Evolutionary conservation across 805 yeast genomes (phyloP), one percentile per base, ranked within the genome.

Genomic region (Barnettozyma pratensis): DNA sequence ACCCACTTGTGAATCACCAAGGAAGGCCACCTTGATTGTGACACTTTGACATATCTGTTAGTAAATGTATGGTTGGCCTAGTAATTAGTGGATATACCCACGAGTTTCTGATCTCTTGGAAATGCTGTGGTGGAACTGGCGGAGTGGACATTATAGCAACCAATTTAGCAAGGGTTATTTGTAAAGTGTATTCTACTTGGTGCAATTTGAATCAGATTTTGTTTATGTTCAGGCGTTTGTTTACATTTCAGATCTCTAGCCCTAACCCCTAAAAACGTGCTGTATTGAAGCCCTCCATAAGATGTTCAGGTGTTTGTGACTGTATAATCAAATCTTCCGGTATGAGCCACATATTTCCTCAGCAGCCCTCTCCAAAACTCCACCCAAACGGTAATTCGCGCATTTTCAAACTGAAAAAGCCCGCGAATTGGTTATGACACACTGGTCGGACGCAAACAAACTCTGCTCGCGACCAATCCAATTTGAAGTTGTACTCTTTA

Each of bases 1-100:
- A 5, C 99, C 99, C 6, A 91, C 90, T 61, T 89, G 95, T 2
- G 96, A 95, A 66, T 92, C 98, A 6, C 99, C 99, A 44, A 92
- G 80, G 42, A 92, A 78, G 3, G 97, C 98, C 19, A 92, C 90
- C 60, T 92, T 94, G 42, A 92, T 69, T 1, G 87, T 80, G 30
- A 83, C 86, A 7, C 65, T 61, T 42, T 9, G 8, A 28, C 19
- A 25, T 39, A 27, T 31, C 27, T 52, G 46, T 49, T 40, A 43
- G 45, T 41, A 32, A 40, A 31, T 7, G 34, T 8, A 8, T 31
- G 34, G 34, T 31, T 31, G 11, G 37, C 34, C 10, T 28, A 9
- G 19, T 26, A 37, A 25, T 37, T 28, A 12, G 11, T 2, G 30
- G 2, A 11, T 7, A 9, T 14, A 54, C 61, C 42, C 39, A 57